Evolutionary conservation across 2,329 filamentous ascomycete genomes (phyloP).

Genomic region (Tolypocladium sp.): DNA sequence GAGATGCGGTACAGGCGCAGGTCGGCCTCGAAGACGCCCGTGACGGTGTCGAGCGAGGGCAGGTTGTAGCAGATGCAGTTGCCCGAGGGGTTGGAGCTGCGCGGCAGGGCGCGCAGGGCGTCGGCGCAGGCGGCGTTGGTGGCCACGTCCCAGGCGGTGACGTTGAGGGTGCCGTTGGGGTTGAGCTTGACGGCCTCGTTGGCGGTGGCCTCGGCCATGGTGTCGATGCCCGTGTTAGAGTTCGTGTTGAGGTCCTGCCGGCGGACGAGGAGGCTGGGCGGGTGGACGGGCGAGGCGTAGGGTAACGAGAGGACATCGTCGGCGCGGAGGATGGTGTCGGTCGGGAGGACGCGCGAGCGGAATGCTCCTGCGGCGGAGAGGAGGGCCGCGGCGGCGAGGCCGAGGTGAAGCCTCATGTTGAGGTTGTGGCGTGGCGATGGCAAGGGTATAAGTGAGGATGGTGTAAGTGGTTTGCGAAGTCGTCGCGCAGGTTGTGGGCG

Average conservation of each 20-base stretch:
- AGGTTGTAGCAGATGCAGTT: slow-evolving; percentile 79
- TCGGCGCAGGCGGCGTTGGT: slow-evolving; percentile 50
- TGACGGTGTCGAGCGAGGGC: slow-evolving; percentile 55
- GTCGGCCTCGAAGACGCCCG: slow-evolving; percentile 68
- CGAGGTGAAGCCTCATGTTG: background rate
- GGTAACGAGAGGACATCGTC: slow-evolving; percentile 20
- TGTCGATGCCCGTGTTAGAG: background rate
- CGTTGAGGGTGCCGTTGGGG: slow-evolving; percentile 37
- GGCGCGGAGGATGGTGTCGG: slow-evolving; percentile 13
- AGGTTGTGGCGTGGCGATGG: background rate
- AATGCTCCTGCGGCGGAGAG: slow-evolving; percentile 1
- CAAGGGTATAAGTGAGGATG: background rate
- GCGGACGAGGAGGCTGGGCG: slow-evolving; percentile 5
- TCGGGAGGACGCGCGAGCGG: slow-evolving; percentile 6
- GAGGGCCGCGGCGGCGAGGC: background rate
- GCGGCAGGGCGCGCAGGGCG: slow-evolving; percentile 44
- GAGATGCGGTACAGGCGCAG: slow-evolving; percentile 65
- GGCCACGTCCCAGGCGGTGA: slow-evolving; percentile 44
- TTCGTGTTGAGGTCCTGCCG: background rate
- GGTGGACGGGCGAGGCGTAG: slow-evolving; percentile 11
- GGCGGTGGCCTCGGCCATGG: slow-evolving; percentile 3
- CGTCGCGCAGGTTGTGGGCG: background rate
- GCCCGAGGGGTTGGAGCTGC: slow-evolving; percentile 64
- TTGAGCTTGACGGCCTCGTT: slow-evolving; percentile 23
- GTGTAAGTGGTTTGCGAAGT: background rate